Percentiles rank a stretch among this genome's conserved stretches.
Conservation (phyloP, 73 alveolate species). For the Stentor roeselii region DNA sequence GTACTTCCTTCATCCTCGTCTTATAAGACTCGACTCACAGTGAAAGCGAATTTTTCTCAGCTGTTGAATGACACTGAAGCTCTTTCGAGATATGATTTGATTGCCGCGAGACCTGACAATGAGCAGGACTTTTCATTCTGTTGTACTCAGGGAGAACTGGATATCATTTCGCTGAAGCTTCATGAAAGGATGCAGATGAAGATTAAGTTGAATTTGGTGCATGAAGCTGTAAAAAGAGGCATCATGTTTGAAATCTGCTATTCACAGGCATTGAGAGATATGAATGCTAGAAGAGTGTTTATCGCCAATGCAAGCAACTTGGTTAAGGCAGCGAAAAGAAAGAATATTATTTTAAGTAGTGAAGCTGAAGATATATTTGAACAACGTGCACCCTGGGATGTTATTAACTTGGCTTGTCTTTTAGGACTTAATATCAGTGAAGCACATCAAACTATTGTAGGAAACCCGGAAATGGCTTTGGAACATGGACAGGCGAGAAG, state of each 20-base stretch:
- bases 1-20: background rate
- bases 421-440: slow-evolving; percentile 41
- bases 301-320: slow-evolving; percentile 50
- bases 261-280: slow-evolving; percentile 50
- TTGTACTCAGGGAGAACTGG: background rate
- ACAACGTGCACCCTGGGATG: slow-evolving; percentile 64
- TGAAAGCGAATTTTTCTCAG: slow-evolving; percentile 11
- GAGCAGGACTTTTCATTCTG: slow-evolving; percentile 2
- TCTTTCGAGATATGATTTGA: background rate
- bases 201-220: slow-evolving; percentile 29
- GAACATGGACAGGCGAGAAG: slow-evolving; percentile 61
- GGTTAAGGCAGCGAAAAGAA: slow-evolving; percentile 53
- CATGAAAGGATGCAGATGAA: background rate
- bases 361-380: slow-evolving; percentile 44
- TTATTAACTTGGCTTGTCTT: slow-evolving; percentile 41
- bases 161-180: background rate
- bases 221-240: slow-evolving; percentile 53
- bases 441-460: slow-evolving; percentile 39
- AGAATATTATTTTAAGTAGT: slow-evolving; percentile 43
- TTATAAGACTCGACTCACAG: background rate
- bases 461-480: slow-evolving; percentile 37
- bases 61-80: background rate
- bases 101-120: slow-evolving; percentile 23
- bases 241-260: slow-evolving; percentile 64
- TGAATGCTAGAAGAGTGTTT: slow-evolving; percentile 50